Base-by-base conservation (phyloP, 306 rosid species). In the Castanopsis chinensis region DNA sequence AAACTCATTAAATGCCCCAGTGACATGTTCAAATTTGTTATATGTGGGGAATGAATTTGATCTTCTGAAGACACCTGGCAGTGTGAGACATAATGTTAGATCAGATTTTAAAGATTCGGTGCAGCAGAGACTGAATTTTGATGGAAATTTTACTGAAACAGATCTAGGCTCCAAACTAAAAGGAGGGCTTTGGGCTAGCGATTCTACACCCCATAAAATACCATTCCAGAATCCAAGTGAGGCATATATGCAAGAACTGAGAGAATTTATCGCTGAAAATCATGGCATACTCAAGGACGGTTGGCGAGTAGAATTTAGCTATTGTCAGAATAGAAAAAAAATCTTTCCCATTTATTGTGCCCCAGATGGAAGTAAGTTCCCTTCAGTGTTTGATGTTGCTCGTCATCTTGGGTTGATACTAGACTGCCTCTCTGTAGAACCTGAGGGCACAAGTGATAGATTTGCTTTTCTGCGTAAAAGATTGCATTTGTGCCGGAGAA, bases 301-400 rank as follows among this genome's bases (percentile, higher is more conserved):
- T 65, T 94, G 99, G 99, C 89, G 76, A 77, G 99, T 94, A 77
- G 99, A 94, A 78, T 84, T 94, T 73, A 90, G 82, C 80, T 87
- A 84, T 83, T 80, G 91, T 78, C 53, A 49, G 53, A 49, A 49
- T 13, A 12, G 53, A 49, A 49, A 13, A 49, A 94, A 94, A 68
- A 53, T 82, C 28, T 92, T 90, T 94, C 87, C 96, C 23, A 91
- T 92, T 71, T 94, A 94, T 87, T 84, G 93, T 87, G 93, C 97
- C 18, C 99, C 99, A 7, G 92, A 94, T 78, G 99, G 99, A 76
- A 92, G 89, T 86, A 86, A 86, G 32, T 94, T 94, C 85, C 97
- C 88, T 82, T 92, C 99, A 70, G 89, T 92, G 76, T 91, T 74
- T 90, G 99, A 94, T 75, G 99, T 94, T 84, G 97, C 97, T 57